Conservation (phyloP, 2,329 filamentous ascomycete species). For the Fusarium circinatum region DNA sequence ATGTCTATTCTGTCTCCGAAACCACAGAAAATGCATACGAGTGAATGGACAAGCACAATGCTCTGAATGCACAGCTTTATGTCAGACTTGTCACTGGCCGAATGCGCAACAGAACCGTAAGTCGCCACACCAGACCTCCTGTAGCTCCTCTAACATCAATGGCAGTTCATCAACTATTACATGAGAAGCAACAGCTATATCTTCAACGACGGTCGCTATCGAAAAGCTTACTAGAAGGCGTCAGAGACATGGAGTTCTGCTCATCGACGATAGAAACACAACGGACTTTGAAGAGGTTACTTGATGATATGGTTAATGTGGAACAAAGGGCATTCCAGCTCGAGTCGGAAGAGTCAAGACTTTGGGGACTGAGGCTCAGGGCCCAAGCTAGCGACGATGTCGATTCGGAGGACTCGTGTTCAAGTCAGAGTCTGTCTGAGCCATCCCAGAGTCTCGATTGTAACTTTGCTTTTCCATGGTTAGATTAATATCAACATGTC, state of each 20-base stretch:
- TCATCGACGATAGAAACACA: background rate
- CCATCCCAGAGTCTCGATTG: background rate
- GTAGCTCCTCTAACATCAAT: background rate
- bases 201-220: background rate
- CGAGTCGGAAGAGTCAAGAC: background rate
- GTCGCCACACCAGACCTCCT: accelerated
- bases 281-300: background rate
- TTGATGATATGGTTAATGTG: background rate
- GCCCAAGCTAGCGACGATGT: background rate
- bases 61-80: background rate
- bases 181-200: background rate
- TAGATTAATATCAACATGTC: background rate
- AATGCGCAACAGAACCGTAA: background rate
- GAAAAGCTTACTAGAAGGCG: background rate
- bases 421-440: background rate
- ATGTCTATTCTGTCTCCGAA: background rate
- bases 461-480: background rate
- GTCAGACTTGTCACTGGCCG: background rate
- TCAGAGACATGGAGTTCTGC: background rate
- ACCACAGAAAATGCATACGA: background rate
- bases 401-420: background rate
- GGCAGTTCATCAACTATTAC: background rate
- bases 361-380: background rate
- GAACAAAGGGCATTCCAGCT: background rate
- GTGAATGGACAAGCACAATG: background rate